These are phyloP conservation scores for Periconia sp. DNA, from an alignment of 2,329 filamentous ascomycete genomes.

Conservation along the genomic window DNA sequence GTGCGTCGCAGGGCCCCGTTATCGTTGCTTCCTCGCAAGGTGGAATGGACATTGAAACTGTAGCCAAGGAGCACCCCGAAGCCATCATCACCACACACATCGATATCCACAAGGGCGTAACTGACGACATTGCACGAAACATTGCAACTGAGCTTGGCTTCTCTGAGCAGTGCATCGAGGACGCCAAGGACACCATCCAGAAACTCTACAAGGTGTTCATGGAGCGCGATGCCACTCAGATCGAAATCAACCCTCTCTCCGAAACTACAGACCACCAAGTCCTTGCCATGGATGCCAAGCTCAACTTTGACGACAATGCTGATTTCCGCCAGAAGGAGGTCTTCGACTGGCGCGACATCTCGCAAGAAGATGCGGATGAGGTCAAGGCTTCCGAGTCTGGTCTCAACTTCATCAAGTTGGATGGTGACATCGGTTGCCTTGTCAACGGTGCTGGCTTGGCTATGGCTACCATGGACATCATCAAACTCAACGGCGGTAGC, in stretches of 20 bases:
- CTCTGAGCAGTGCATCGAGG: slow-evolving; percentile 95
- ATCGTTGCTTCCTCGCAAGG: slow-evolving; percentile 98
- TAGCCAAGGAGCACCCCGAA: slow-evolving; percentile 95
- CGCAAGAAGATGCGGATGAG: slow-evolving; percentile 96
- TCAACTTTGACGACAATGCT: slow-evolving; percentile 98
- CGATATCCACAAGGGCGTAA: slow-evolving; percentile 92
- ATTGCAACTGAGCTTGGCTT: slow-evolving; percentile 94
- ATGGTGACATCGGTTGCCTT: slow-evolving; percentile 97
- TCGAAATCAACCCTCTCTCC: slow-evolving; percentile 98
- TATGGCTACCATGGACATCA: slow-evolving; percentile 99
- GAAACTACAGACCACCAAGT: slow-evolving; percentile 99
- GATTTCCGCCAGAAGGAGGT: slow-evolving; percentile 97
- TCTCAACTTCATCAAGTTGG: slow-evolving; percentile 99
- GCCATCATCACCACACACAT: slow-evolving; percentile 94
- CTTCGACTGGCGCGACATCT: slow-evolving; percentile 89
- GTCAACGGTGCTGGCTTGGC: slow-evolving; percentile 98
- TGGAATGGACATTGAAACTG: slow-evolving; percentile 98
- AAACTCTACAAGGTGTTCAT: slow-evolving; percentile 99
- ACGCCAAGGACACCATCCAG: slow-evolving; percentile 94
- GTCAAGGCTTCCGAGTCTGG: slow-evolving; percentile 92
- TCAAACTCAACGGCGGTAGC: slow-evolving; percentile 96
- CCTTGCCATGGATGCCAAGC: slow-evolving; percentile 98
- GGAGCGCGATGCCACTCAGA: slow-evolving; percentile 98
- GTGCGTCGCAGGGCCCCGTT: slow-evolving; percentile 83
- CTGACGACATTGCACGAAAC: slow-evolving; percentile 87